Conservation (phyloP, 2,329 filamentous ascomycete genomes). For the Calonectria fujianensis region DNA sequence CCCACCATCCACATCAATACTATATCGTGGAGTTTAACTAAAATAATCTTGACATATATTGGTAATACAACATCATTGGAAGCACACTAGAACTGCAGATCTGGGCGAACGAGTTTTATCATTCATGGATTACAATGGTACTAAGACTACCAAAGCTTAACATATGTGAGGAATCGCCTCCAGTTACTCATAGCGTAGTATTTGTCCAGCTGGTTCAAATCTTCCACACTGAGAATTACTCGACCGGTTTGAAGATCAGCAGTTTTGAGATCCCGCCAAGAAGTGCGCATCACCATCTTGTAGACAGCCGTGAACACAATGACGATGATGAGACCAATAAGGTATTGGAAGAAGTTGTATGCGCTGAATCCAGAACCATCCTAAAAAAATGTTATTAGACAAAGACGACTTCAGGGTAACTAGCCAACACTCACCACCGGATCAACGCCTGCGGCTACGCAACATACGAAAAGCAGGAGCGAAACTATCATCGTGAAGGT, state of each 20-base stretch:
- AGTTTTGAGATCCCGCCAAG: constrained; percentile 47
- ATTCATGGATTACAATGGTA: too few species aligned
- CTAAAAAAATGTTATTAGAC: constrained; percentile 14
- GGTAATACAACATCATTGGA: too few species aligned
- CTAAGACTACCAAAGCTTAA: constrained; percentile 43
- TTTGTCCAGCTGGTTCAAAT: constrained; percentile 47
- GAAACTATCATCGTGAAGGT: too few species aligned
- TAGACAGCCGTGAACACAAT: constrained; percentile 46
- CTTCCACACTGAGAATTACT: constrained; percentile 39
- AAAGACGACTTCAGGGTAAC: too few species aligned
- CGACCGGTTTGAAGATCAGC: constrained; percentile 46
- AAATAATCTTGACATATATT: too few species aligned
- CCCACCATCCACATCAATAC: too few species aligned
- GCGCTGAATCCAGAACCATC: constrained; percentile 37
- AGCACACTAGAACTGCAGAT: too few species aligned
- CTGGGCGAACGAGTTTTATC: too few species aligned
- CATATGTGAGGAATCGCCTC: constrained; percentile 49
- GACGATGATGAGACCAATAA: constrained; percentile 47
- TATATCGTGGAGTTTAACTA: too few species aligned
- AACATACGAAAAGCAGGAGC: too few species aligned
- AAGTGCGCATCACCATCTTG: constrained; percentile 45
- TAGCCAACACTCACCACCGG: too few species aligned
- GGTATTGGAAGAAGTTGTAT: constrained; percentile 47
- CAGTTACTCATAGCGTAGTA: constrained; percentile 44
- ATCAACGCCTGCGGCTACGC: too few species aligned